A percentile compares a stretch with the other conserved stretches of the same genome.
These are phyloP conservation scores for Hypoxylon sp. DNA, from an alignment of 2,329 filamentous ascomycete genomes.

Conservation along the genomic window DNA sequence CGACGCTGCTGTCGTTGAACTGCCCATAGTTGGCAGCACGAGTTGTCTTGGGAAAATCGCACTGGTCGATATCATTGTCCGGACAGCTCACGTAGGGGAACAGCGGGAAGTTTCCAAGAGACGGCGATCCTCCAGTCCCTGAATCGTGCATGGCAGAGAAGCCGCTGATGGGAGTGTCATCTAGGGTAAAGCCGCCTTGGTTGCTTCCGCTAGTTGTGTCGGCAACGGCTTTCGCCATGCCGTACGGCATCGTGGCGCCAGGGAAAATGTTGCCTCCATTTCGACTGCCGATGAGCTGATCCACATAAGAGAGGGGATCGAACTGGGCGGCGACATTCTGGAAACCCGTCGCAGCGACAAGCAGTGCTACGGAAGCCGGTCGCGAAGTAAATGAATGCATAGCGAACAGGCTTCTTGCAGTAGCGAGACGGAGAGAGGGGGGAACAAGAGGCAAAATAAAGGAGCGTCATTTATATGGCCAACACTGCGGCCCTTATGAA, in stretches of 20 bases:
- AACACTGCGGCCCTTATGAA: conserved; percentile 18
- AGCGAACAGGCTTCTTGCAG: conserved; percentile 18
- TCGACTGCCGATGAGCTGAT: conserved; percentile 62
- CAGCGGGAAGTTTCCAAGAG: conserved; percentile 76
- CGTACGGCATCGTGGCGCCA: conserved; percentile 49
- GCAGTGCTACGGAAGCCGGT: conserved; percentile 26
- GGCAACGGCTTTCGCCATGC: conserved; percentile 65
- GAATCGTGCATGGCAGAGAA: conserved; percentile 67
- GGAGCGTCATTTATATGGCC: conserved; percentile 20
- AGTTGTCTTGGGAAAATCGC: conserved; percentile 62
- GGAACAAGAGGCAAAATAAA: conserved; percentile 5
- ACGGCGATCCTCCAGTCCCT: conserved; percentile 65
- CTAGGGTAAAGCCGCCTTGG: conserved; percentile 65
- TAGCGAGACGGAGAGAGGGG: conserved; percentile 13
- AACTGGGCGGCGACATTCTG: conserved; percentile 33
- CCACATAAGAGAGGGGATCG: conserved; percentile 54
- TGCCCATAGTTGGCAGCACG: conserved; percentile 49
- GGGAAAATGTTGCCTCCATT: conserved; percentile 58
- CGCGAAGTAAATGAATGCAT: conserved; percentile 34
- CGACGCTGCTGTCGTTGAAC: conserved; percentile 60
- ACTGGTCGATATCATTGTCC: conserved; percentile 67
- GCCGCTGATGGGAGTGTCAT: conserved; percentile 58
- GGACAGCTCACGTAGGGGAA: conserved; percentile 72
- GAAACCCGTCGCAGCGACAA: conserved; percentile 26
- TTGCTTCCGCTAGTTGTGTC: conserved; percentile 62